Base-by-base conservation (phyloP, 129 eudicot species). In the Cynara cardunculus region DNA sequence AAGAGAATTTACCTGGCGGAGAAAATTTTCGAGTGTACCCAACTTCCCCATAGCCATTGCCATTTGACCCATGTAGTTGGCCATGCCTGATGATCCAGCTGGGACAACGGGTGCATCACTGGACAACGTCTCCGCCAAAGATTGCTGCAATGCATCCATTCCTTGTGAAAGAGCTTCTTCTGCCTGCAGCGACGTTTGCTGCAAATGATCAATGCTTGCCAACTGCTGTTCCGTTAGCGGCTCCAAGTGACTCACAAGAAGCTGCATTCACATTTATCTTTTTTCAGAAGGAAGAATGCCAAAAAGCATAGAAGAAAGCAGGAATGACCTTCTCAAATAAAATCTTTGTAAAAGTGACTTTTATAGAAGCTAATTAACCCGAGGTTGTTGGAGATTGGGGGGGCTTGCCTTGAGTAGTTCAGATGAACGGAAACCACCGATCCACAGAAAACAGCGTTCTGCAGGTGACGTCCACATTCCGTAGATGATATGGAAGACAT, bases 381-480 rank as follows among this genome's bases (percentile, higher is more conserved):
- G 21, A 22, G 64, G 21, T 53, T 4, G 64, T n/a, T 53, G 1
- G 64, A n/a, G n/a, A 53, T 16, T 53, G 3, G 16, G 3, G 30
- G 26, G 24, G 14, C 61, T 74, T 83, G 86, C 98, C 96, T 94
- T 94, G 76, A 94, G 91, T 82, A 94, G 86, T 81, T 94, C 98
- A 76, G 98, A 91, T 28, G 98, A 91, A 71, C 98, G 96, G 62
- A 92, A 94, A 41, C 98, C 98, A 72, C 98, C 98, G 34, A 94
- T 90, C 98, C 98, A 94, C 80, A 94, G 80, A 85, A 94, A 94
- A 83, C 98, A 94, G 25, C 98, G 87, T 77, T 94, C 98, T 8
- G 98, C 97, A 22, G 98, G 98, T 46, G 97, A 91, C 61, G 93
- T 94, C 98, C 98, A 94, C 98, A 94, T 94, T 66, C 98, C 98